phyloP scores from a whole-genome alignment of 2,329 filamentous ascomycete species.

The Aspergillus flavus region DNA sequence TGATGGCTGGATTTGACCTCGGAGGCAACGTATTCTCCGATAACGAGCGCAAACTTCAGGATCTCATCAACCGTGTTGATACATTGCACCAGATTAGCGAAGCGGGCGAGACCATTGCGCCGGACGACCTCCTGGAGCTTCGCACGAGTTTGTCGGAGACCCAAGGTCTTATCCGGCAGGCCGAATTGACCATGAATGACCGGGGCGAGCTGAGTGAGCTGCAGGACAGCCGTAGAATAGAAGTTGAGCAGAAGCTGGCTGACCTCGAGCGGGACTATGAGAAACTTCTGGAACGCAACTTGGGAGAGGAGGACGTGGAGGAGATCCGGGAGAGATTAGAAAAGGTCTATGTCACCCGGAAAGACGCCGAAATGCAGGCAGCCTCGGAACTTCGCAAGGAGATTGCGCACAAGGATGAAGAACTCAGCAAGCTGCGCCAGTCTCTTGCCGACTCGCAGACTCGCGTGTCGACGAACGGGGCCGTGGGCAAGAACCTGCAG shows the following conservation, averaged over 20 bases:
- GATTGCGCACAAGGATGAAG: constrained; percentile 73
- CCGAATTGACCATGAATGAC: constrained; percentile 81
- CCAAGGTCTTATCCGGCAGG: constrained; percentile 89
- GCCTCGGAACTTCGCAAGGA: constrained; percentile 77
- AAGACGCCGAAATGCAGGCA: constrained; percentile 72
- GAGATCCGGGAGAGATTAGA: constrained; percentile 81
- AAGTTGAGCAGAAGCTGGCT: constrained; percentile 75
- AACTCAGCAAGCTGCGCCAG: constrained; percentile 78
- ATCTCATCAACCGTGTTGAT: constrained; percentile 82
- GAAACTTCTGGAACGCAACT: constrained; percentile 75
- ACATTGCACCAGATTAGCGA: constrained; percentile 74
- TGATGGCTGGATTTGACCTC: constrained; percentile 99
- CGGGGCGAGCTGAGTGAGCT: constrained; percentile 65
- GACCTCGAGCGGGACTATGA: constrained; percentile 82
- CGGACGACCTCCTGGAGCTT: constrained; percentile 78
- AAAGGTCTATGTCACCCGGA: constrained; percentile 73
- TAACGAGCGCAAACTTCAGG: constrained; percentile 82
- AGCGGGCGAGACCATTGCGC: constrained; percentile 75
- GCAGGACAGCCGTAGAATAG: constrained; percentile 66
- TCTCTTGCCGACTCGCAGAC: constrained; percentile 72
- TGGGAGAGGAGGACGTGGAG: constrained; percentile 76
- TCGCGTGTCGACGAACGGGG: constrained; percentile 61
- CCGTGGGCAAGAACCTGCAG: constrained; percentile 76
- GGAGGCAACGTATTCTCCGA: constrained; percentile 91
- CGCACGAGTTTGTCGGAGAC: constrained; percentile 81